phyloP scores from a whole-genome alignment of 345 rosid genomes.

The Euphorbia lathyris region DNA sequence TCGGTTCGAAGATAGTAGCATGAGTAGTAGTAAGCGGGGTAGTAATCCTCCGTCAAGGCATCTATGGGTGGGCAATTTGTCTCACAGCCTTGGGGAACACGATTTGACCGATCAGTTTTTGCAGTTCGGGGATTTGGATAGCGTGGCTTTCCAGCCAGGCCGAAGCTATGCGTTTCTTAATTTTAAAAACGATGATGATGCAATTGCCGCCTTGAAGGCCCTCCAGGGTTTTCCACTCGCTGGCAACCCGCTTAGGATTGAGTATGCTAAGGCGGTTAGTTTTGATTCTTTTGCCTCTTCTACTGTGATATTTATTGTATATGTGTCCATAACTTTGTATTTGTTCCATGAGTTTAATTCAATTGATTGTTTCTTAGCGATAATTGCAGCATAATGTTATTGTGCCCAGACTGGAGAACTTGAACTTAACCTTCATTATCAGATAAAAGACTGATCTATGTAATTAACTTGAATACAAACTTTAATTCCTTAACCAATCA shows the following conservation, averaged over 20 bases:
- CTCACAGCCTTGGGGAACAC: constrained; percentile 51
- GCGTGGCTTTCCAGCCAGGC: constrained; percentile 75
- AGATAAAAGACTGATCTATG: no score
- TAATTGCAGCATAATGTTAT: not conserved
- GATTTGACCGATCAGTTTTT: constrained; percentile 51
- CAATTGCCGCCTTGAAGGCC: constrained; percentile 60
- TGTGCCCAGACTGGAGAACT: not conserved
- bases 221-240: constrained; percentile 76
- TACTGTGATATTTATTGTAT: constrained; percentile 6
- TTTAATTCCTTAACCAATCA: no score
- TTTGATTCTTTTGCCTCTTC: constrained; percentile 26
- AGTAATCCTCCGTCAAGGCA: constrained; percentile 79
- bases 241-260: constrained; percentile 84
- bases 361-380: constrained; percentile 4
- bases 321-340: constrained; percentile 13
- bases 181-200: constrained; percentile 61
- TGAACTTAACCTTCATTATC: not conserved
- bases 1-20: constrained; percentile 34
- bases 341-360: constrained; percentile 14
- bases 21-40: constrained; percentile 21
- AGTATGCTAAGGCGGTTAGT: constrained; percentile 99
- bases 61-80: constrained; percentile 89
- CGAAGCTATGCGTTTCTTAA: constrained; percentile 83
- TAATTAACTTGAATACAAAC: no score
- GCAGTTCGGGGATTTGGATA: constrained; percentile 74